A percentile compares a stretch with the other conserved stretches of the same genome.
These are phyloP conservation scores for Boletus sp. DNA, from an alignment of 768 basidiomycete genomes.

Conservation along the genomic window DNA sequence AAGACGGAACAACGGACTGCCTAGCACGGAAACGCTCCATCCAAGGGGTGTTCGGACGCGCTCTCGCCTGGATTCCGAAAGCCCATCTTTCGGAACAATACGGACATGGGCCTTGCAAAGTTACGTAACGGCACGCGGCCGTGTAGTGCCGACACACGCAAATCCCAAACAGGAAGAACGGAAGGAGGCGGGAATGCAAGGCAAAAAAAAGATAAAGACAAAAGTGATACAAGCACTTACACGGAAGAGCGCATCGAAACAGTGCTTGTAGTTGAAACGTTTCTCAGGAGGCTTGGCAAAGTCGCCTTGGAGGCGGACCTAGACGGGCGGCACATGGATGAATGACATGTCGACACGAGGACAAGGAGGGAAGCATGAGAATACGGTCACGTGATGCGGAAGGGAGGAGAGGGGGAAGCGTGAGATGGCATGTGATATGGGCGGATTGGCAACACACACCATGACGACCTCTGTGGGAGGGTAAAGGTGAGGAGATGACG, in stretches of 20 bases:
- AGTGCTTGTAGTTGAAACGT: slow-evolving; percentile 87
- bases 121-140: neutral
- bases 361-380: neutral
- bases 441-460: slow-evolving; percentile 34
- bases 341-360: neutral
- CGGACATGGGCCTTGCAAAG: neutral
- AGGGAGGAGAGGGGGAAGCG: neutral
- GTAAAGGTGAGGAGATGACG: neutral
- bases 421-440: slow-evolving; percentile 17
- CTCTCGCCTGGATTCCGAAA: neutral
- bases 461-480: slow-evolving; percentile 65
- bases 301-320: slow-evolving; percentile 86
- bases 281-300: slow-evolving; percentile 87
- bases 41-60: neutral
- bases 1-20: neutral
- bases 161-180: neutral
- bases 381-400: slow-evolving; percentile 18
- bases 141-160: neutral
- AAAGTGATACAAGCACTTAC: slow-evolving; percentile 48
- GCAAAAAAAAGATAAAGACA: neutral
- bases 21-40: neutral
- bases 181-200: neutral
- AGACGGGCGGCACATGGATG: neutral
- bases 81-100: slow-evolving; percentile 3
- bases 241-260: slow-evolving; percentile 82